Percentiles rank a stretch among this genome's conserved stretches.
These are phyloP conservation scores for Rasamsonia emersonii DNA, from an alignment of 2,329 filamentous ascomycete species.

Conservation along the genomic window DNA sequence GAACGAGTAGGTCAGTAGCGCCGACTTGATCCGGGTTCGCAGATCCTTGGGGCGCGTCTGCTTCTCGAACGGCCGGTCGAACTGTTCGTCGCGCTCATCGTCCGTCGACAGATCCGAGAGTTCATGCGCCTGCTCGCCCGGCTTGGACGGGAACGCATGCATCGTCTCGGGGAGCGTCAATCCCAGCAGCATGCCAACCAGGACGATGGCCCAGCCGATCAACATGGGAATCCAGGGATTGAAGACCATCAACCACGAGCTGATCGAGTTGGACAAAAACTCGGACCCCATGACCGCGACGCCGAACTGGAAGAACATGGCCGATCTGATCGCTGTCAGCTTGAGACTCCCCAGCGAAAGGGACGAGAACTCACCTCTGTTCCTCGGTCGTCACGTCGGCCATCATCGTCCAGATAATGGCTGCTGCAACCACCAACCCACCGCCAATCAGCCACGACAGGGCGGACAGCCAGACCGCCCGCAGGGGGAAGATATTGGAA, in stretches of 20 bases:
- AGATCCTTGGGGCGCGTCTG: constrained; percentile 4
- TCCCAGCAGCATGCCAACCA: constrained; percentile 24
- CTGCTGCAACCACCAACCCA: constrained; percentile 38
- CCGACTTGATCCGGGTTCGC: constrained; percentile 11
- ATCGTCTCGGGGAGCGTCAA: constrained; percentile 33
- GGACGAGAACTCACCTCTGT: constrained; percentile 26
- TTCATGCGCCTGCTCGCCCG: constrained; percentile 12
- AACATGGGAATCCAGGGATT: constrained; percentile 35
- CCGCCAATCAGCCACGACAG: constrained; percentile 39
- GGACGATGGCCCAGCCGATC: constrained; percentile 25
- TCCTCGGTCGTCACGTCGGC: constrained; percentile 42
- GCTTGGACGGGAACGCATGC: constrained; percentile 15
- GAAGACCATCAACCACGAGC: constrained; percentile 32
- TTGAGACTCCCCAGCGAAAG: too few species aligned
- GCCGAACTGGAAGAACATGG: constrained; percentile 33
- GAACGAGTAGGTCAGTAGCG: constrained; percentile 31
- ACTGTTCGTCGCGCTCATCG: constrained; percentile 10
- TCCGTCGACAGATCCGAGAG: constrained; percentile 18
- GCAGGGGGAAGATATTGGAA: constrained; percentile 34
- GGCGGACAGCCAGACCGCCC: constrained; percentile 41
- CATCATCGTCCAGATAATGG: constrained; percentile 43
- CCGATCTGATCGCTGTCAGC: constrained; percentile 27
- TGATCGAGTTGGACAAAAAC: constrained; percentile 29
- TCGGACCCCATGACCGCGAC: constrained; percentile 32
- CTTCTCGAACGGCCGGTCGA: constrained; percentile 4